These are phyloP conservation scores for Eucalyptus erythrocorys DNA, from an alignment of 345 rosid species.

Conservation along the genomic window DNA sequence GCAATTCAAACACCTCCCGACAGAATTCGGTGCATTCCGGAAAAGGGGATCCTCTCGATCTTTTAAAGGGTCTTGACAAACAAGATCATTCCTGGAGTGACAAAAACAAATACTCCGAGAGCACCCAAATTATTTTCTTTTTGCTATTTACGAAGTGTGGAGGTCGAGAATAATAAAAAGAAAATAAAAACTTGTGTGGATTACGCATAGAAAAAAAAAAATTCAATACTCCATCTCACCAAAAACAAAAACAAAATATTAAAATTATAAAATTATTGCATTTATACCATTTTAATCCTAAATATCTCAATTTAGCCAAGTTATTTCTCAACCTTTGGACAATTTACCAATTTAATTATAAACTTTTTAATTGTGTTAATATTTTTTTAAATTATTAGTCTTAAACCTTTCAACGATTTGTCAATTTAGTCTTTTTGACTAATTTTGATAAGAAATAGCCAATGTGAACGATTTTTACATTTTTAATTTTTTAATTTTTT, in stretches of 20 bases:
- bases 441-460: rapidly evolving
- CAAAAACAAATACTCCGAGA: not conserved
- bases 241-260: no score
- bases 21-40: not conserved
- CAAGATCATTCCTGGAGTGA: not conserved
- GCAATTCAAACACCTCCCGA: not conserved
- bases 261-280: no score
- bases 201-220: not conserved
- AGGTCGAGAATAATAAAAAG: not conserved
- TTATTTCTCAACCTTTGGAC: no score
- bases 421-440: rapidly evolving
- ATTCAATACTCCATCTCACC: not conserved
- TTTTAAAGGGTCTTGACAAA: not conserved
- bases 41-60: not conserved
- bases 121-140: not conserved
- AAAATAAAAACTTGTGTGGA: not conserved
- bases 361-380: no score
- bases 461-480: rapidly evolving
- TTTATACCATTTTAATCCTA: not conserved
- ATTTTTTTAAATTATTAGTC: no score
- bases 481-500: no score
- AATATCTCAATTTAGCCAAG: not conserved
- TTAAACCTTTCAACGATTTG: no score
- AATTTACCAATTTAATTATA: no score
- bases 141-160: not conserved